phyloP scores from a whole-genome alignment of 257 asterid genomes.

The Solanum tarapatanum region DNA sequence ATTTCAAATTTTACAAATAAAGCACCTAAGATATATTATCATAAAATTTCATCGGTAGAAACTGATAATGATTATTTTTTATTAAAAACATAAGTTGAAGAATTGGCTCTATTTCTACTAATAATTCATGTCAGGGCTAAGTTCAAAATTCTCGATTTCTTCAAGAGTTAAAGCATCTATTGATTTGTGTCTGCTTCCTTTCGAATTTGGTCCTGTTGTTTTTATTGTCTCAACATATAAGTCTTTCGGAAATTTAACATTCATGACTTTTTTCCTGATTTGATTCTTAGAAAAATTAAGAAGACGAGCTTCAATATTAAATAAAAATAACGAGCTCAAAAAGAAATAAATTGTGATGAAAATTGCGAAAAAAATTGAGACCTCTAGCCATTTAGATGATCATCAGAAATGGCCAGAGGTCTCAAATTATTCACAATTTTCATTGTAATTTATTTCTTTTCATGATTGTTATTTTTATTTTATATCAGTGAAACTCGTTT shows the following conservation, averaged over 20 bases:
- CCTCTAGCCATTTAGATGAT: neutral
- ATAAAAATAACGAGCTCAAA: neutral
- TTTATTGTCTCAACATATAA: constrained; percentile 7
- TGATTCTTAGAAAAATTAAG: neutral
- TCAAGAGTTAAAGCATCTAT: neutral
- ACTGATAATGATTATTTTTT: neutral
- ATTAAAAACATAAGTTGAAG: neutral
- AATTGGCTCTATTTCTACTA: neutral
- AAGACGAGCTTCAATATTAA: constrained; percentile 1
- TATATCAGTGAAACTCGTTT: neutral
- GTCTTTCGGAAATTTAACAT: neutral
- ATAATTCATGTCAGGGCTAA: neutral
- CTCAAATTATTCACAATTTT: neutral
- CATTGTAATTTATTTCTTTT: too few relatives aligned
- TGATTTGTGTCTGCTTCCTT: constrained; percentile 1
- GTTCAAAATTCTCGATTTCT: constrained; percentile 14
- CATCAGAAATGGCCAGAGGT: neutral
- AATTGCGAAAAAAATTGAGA: neutral
- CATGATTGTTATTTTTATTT: neutral
- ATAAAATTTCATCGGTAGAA: neutral
- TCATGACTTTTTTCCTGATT: neutral
- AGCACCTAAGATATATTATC: neutral
- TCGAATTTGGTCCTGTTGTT: constrained; percentile 4
- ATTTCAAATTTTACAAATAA: neutral
- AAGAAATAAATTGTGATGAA: neutral